Conservation (phyloP, 805 yeast genomes). For the Hanseniaspora pseudoguilliermondii region DNA sequence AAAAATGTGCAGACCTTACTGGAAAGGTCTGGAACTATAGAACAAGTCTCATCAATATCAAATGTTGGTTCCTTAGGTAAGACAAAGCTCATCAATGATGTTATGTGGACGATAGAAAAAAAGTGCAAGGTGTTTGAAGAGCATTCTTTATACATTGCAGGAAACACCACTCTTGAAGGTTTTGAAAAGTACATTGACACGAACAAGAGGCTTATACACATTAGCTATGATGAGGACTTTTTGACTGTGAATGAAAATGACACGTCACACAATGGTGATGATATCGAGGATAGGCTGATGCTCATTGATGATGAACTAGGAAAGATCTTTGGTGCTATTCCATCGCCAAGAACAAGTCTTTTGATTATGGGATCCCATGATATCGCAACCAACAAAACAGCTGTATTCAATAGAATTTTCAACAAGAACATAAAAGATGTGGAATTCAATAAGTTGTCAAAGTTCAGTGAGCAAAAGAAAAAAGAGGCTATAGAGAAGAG, state of each 20-base stretch:
- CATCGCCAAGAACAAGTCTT: constrained; percentile 44
- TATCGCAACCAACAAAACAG: constrained; percentile 24
- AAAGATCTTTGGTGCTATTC: constrained; percentile 49
- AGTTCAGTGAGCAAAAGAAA: constrained; percentile 24
- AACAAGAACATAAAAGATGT: constrained; percentile 35
- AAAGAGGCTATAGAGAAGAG: constrained; percentile 16
- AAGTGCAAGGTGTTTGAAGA: constrained; percentile 21
- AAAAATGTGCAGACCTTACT: neutral
- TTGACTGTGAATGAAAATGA: constrained; percentile 30
- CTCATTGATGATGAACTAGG: constrained; percentile 21
- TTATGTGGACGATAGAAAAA: constrained; percentile 12
- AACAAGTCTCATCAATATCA: neutral
- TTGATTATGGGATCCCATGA: constrained; percentile 15
- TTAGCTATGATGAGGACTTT: constrained; percentile 37
- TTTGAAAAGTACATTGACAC: constrained; percentile 52
- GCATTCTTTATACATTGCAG: constrained; percentile 15
- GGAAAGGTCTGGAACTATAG: constrained; percentile 4
- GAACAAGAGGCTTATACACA: constrained; percentile 45
- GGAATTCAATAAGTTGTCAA: constrained; percentile 37
- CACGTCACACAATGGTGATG: constrained; percentile 18
- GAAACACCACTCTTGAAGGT: constrained; percentile 31
- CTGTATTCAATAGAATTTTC: constrained; percentile 44
- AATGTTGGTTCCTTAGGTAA: neutral
- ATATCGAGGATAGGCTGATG: neutral
- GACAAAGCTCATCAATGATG: neutral